Base-by-base conservation (phyloP, 23 red algal species). In the Cyanidiococcus yangmingshanensis region DNA sequence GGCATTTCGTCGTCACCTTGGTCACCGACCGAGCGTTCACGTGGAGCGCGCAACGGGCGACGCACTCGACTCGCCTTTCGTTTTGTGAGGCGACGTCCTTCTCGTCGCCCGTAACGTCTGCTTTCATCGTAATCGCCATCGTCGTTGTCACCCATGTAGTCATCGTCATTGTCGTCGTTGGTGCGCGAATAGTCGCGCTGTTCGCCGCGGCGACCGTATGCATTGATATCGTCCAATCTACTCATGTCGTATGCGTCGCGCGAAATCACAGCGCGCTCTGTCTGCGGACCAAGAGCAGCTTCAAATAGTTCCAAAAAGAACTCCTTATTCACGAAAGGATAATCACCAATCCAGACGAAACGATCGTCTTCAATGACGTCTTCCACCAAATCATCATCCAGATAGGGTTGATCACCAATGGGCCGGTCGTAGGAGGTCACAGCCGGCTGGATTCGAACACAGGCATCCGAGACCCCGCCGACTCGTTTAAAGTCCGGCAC, bases 311-410 rank as follows among this genome's bases (percentile, higher is more conserved):
- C 63, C 63, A 35, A 7, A 29, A 71, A 71, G 32, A 71, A 71
- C 27, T 25, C 63, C 63, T 71, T 71, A 29, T 71, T 71, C 63
- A 71, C 63, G 27, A 71, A 71, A 12, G 63, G 63, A 29, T 71
- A 71, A 71, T 71, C 63, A 35, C 63, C 63, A 35, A 71, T 71
- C 63, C 63, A 71, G 7, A 71, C 63, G n/a, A 71, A 71, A 25
- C 27, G 12, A 25, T 71, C 63, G 45, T 54, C 45, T 21, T 54
- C 45, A 21, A 54, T 54, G n/a, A 35, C n/a, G n/a, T 25, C n/a
- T 2, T 7, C 27, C 3, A 32, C 63, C 16, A 3, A 2, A 7
- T 3, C n/a, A 25, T 7, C n/a, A 12, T 71, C 63, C 63, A 71
- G 32, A 7, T 71, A 12, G 16, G 32, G 63, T 35, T 12, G 63